phyloP scores from a whole-genome alignment of 257 asterid genomes.

The Solanum chmielewskii region DNA sequence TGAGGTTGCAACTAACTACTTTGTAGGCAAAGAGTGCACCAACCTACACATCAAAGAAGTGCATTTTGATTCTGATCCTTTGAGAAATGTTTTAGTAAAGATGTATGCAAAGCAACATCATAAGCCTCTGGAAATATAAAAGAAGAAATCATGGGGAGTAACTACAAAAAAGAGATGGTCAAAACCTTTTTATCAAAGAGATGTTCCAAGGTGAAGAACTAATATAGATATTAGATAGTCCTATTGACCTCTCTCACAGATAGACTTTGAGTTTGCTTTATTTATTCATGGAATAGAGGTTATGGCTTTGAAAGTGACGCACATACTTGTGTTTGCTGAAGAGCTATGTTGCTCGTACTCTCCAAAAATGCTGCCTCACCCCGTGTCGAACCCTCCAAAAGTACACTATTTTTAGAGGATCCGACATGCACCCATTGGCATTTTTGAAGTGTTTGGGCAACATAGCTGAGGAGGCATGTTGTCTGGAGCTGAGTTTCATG shows the following conservation, averaged over 20 bases:
- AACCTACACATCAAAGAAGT: not conserved
- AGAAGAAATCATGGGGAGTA: not conserved
- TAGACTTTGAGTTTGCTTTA: not conserved
- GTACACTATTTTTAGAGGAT: not conserved
- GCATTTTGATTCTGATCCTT: not conserved
- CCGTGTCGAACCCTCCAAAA: not conserved
- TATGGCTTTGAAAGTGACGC: not conserved
- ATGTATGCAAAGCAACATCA: not conserved
- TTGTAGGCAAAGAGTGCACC: not conserved
- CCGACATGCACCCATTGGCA: not conserved
- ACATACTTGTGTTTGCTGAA: not conserved
- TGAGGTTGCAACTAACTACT: not conserved
- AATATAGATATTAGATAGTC: not conserved
- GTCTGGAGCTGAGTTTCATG: not conserved
- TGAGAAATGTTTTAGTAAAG: not conserved
- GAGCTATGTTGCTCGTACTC: not conserved
- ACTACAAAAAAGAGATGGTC: not conserved
- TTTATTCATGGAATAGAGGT: not conserved
- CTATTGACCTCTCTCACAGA: not conserved
- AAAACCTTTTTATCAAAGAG: not conserved
- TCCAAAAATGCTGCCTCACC: not conserved
- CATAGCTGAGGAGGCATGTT: not conserved
- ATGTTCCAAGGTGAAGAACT: not conserved
- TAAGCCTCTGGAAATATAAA: not conserved
- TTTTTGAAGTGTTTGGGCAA: not conserved